Conservation (phyloP, 139 green algal species). For the Chlamydomonas sp. region DNA sequence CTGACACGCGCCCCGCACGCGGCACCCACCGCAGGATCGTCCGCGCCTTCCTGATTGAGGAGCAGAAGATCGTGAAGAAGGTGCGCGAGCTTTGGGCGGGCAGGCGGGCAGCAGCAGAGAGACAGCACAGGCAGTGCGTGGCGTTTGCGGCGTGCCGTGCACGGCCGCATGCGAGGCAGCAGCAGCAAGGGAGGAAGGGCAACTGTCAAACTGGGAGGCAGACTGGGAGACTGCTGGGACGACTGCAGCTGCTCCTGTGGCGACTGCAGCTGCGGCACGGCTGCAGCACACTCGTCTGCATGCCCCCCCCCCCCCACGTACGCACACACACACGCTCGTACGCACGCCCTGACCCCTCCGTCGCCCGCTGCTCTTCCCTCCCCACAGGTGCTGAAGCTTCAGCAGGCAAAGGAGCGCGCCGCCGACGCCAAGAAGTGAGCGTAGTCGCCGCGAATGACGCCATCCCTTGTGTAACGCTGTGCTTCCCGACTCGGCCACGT, state of each 20-base stretch:
- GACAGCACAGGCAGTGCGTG: background rate
- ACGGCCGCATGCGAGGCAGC: background rate
- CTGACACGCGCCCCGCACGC: no score
- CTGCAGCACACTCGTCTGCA: background rate
- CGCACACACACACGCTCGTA: background rate
- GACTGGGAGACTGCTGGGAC: background rate
- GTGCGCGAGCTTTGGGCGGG: constrained; percentile 43
- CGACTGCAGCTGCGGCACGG: background rate
- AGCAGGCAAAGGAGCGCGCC: constrained; percentile 55
- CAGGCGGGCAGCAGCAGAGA: background rate
- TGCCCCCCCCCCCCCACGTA: background rate
- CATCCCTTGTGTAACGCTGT: no score
- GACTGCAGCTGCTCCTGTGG: background rate
- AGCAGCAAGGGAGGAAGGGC: background rate
- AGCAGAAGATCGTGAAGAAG: constrained; percentile 99
- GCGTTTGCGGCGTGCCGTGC: background rate
- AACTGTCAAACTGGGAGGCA: background rate
- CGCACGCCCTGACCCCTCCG: background rate
- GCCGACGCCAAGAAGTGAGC: background rate
- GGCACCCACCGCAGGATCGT: constrained; percentile 83
- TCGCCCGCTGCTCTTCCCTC: background rate
- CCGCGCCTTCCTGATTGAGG: constrained; percentile 94
- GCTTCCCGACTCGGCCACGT: no score
- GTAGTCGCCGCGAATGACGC: no score
- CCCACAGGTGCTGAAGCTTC: constrained; percentile 66